Conservation (phyloP, 1,139 yeast genomes). For the Lodderomyces metapsilosis region DNA sequence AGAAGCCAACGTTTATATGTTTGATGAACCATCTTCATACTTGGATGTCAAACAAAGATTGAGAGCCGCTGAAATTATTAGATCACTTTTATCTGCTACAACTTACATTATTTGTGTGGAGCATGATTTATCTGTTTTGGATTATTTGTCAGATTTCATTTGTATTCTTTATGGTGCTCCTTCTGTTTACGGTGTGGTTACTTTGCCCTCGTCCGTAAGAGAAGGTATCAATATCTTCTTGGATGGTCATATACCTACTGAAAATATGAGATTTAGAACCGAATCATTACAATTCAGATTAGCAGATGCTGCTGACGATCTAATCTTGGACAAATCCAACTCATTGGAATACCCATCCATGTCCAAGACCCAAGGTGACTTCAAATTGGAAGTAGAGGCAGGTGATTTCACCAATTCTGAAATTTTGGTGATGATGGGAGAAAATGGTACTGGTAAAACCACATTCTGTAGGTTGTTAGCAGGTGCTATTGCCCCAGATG, state of each 20-base stretch:
- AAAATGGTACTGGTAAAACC: conserved; percentile 98
- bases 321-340: conserved; percentile 75
- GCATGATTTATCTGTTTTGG: conserved; percentile 96
- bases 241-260: conserved; percentile 97
- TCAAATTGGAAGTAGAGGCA: conserved; percentile 71
- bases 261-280: conserved; percentile 92
- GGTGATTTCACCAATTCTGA: conserved; percentile 97
- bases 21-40: conserved; percentile 98
- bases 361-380: conserved; percentile 94
- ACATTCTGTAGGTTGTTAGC: conserved; percentile 94
- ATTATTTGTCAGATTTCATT: conserved; percentile 91
- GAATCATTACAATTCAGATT: conserved; percentile 93
- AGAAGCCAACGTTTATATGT: conserved; percentile 94
- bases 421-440: conserved; percentile 99
- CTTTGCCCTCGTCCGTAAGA: conserved; percentile 92
- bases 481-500: conserved; percentile 86
- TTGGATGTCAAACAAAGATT: conserved; percentile 98
- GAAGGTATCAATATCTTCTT: conserved; percentile 98
- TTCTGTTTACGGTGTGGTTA: conserved; percentile 96
- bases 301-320: conserved; percentile 84
- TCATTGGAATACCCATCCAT: conserved; percentile 76
- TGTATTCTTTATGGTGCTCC: conserved; percentile 98
- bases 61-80: conserved; percentile 91
- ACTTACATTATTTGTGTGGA: conserved; percentile 92
- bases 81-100: conserved; percentile 74